Evolutionary conservation across 805 yeast genomes (phyloP).

Genomic region (Suhomyces sp.): DNA sequence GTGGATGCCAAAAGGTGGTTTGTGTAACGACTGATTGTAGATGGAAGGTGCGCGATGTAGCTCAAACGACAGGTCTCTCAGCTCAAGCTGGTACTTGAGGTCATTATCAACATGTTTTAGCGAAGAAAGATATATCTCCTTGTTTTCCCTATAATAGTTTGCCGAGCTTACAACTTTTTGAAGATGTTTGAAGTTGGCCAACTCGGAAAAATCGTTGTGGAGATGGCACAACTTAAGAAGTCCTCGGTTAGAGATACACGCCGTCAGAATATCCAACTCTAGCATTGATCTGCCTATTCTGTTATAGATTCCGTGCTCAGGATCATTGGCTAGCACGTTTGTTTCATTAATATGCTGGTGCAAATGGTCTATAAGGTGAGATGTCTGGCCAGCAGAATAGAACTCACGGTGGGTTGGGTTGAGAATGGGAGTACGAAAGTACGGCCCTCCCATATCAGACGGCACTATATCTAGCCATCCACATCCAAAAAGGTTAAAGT

Average conservation of each 20-base stretch:
- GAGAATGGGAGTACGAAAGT: constrained; percentile 57
- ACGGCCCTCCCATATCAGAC: constrained; percentile 10
- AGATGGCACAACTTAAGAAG: constrained; percentile 43
- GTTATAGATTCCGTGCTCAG: constrained; percentile 24
- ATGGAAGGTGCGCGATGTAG: constrained; percentile 6
- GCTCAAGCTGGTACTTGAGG: constrained; percentile 48
- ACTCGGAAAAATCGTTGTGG: constrained; percentile 50
- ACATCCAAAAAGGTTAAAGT: constrained; percentile 82
- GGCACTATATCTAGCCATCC: constrained; percentile 58
- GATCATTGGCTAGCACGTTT: constrained; percentile 28
- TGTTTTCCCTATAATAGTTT: background rate
- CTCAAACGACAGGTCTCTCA: constrained; percentile 23
- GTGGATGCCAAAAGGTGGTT: constrained; percentile 1
- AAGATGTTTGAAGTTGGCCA: constrained; percentile 11
- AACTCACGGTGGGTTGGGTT: constrained; percentile 10
- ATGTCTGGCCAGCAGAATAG: constrained; percentile 3
- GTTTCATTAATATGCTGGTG: constrained; percentile 17
- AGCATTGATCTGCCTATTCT: constrained; percentile 62
- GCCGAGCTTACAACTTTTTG: background rate
- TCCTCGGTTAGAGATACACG: constrained; percentile 56
- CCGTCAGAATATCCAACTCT: constrained; percentile 69
- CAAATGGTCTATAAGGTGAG: constrained; percentile 15
- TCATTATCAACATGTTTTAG: constrained; percentile 57
- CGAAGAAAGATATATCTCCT: constrained; percentile 43
- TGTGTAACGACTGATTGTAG: constrained; percentile 5